A percentile compares a stretch with the other conserved stretches of the same genome.
Conservation (phyloP, 2,329 filamentous ascomycete genomes). For the Penicillium crustosum region DNA sequence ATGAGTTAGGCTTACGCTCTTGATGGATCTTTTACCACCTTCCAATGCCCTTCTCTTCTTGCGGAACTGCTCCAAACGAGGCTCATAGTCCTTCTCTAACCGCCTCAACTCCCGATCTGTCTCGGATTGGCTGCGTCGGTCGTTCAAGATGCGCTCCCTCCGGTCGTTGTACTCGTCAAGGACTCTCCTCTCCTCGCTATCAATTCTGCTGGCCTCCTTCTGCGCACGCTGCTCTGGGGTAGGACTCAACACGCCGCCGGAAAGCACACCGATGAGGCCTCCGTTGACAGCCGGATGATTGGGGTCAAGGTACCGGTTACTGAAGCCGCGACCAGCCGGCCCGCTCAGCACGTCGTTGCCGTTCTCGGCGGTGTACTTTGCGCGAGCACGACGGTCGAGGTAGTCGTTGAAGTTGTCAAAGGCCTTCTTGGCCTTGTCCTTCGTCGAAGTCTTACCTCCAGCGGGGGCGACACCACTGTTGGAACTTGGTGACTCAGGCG, state of each 20-base stretch:
- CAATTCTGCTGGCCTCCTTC: neutral
- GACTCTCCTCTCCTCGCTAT: neutral
- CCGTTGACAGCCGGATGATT: slow-evolving; percentile 52
- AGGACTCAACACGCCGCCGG: slow-evolving; percentile 37
- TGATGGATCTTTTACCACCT: neutral
- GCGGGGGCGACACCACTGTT: neutral
- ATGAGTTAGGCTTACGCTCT: neutral
- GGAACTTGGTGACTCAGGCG: neutral
- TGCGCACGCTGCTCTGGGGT: neutral
- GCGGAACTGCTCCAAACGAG: neutral
- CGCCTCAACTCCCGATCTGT: neutral
- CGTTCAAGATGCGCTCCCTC: neutral
- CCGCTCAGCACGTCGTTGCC: neutral
- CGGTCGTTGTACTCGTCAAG: neutral
- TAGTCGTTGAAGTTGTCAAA: slow-evolving; percentile 6
- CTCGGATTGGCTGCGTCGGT: neutral
- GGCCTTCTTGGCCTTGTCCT: neutral
- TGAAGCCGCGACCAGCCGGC: slow-evolving; percentile 31
- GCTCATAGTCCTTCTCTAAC: neutral
- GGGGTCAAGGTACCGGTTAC: slow-evolving; percentile 51
- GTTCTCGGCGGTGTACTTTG: slow-evolving; percentile 1
- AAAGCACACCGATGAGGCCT: slow-evolving; percentile 46
- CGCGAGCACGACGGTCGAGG: slow-evolving; percentile 5
- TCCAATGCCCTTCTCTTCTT: neutral
- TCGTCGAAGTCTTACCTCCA: neutral